phyloP scores from a whole-genome alignment of 495 filamentous ascomycete species.

The Parathielavia appendiculata region DNA sequence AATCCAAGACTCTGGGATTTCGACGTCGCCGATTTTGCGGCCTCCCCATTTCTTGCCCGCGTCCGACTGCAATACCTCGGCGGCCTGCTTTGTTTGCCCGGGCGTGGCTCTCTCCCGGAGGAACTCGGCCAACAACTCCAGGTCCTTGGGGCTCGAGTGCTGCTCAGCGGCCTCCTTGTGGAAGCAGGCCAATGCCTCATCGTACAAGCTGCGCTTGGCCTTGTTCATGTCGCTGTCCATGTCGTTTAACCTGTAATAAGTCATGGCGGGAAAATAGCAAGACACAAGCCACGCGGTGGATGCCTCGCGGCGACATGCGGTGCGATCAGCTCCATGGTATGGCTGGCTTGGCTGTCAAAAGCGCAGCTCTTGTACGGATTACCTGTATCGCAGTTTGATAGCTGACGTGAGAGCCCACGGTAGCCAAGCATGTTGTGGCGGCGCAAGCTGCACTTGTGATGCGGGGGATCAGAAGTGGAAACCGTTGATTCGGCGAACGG shows the following conservation, averaged over 20 bases:
- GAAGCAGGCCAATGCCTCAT: conserved; percentile 22
- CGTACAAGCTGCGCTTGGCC: conserved; percentile 19
- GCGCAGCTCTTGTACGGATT: too few relatives aligned
- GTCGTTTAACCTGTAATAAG: background rate
- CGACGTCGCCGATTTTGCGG: conserved; percentile 22
- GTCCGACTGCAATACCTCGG: conserved; percentile 19
- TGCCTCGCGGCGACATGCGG: background rate
- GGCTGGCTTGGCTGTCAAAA: too few relatives aligned
- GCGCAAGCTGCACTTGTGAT: too few relatives aligned
- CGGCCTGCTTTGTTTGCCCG: conserved; percentile 22
- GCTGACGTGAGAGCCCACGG: too few relatives aligned
- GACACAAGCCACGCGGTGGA: background rate
- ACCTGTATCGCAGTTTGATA: too few relatives aligned
- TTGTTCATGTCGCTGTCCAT: conserved; percentile 1
- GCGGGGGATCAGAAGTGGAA: too few relatives aligned
- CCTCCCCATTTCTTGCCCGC: conserved; percentile 23
- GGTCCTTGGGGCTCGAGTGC: conserved; percentile 21
- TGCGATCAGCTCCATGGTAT: background rate
- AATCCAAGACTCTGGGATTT: conserved; percentile 27
- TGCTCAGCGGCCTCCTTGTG: conserved; percentile 10
- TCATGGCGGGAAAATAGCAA: background rate
- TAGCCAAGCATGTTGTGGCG: too few relatives aligned
- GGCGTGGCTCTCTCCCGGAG: conserved; percentile 16
- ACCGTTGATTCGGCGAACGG: too few relatives aligned
- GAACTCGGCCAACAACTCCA: conserved; percentile 21